Conservation (phyloP, 78 protist genomes). For the Chrysochromulina parva region DNA sequence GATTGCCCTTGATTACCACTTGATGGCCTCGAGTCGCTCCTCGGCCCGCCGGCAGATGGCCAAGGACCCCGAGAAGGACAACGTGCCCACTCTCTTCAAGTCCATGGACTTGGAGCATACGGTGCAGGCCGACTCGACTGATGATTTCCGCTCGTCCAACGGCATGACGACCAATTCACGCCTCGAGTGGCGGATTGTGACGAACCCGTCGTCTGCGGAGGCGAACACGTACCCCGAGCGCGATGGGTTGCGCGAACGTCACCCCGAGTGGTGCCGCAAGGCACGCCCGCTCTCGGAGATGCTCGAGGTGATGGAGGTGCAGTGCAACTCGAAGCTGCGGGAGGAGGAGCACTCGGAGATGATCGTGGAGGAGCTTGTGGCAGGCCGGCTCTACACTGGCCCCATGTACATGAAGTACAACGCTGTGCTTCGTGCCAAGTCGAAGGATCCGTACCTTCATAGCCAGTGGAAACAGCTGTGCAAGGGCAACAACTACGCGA, state of each 20-base stretch:
- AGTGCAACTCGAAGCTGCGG: neutral
- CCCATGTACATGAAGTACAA: conserved; percentile 14
- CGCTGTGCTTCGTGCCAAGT: conserved; percentile 1
- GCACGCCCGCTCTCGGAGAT: neutral
- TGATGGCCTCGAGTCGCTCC: too few relatives aligned
- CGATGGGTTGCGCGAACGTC: neutral
- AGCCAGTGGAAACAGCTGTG: neutral
- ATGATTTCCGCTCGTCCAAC: neutral
- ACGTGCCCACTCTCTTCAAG: neutral
- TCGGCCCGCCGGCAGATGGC: too few relatives aligned
- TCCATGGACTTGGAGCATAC: neutral
- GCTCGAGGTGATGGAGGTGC: neutral
- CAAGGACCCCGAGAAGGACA: too few relatives aligned
- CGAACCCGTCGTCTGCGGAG: neutral
- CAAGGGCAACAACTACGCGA: neutral
- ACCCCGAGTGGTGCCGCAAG: neutral
- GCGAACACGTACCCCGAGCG: neutral
- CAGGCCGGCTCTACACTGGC: conserved; percentile 32
- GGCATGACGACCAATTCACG: neutral
- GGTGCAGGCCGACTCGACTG: neutral
- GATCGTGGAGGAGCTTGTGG: neutral
- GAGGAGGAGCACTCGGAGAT: neutral
- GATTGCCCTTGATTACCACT: too few relatives aligned
- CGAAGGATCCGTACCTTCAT: neutral
- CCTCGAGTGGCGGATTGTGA: neutral